These are phyloP conservation scores for Hanseniaspora gamundiae DNA, from an alignment of 1,139 yeast species.

Conservation along the genomic window DNA sequence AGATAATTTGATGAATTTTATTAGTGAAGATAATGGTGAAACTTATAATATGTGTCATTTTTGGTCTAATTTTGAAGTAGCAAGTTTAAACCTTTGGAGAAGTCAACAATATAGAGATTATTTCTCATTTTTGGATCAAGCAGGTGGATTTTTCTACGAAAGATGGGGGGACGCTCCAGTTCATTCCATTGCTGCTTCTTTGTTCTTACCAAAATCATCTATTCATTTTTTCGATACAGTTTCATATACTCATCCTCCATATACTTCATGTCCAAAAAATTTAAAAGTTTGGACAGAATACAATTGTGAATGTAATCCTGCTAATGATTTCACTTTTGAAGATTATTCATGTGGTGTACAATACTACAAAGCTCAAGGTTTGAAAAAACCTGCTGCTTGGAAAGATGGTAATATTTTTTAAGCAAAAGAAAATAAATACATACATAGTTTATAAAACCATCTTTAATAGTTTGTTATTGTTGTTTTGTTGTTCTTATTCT, in stretches of 20 bases:
- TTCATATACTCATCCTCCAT: conserved; percentile 44
- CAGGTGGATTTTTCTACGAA: conserved; percentile 85
- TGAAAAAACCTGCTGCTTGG: conserved; percentile 46
- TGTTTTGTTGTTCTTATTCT: too few relatives aligned
- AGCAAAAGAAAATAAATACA: too few relatives aligned
- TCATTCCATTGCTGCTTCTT: conserved; percentile 76
- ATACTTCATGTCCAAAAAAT: conserved; percentile 56
- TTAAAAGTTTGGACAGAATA: conserved; percentile 34
- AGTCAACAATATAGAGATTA: conserved; percentile 53
- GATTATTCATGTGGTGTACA: conserved; percentile 48
- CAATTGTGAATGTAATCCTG: conserved; percentile 55
- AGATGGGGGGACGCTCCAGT: conserved; percentile 94
- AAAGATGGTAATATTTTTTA: conserved; percentile 17
- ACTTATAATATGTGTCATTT: conserved; percentile 72
- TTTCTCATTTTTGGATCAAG: conserved; percentile 58
- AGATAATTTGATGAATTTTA: conserved; percentile 60
- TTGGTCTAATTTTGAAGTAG: conserved; percentile 85
- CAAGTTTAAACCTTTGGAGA: conserved; percentile 63
- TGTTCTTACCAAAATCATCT: conserved; percentile 50
- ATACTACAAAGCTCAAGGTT: conserved; percentile 37
- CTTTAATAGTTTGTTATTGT: too few relatives aligned
- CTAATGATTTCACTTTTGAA: conserved; percentile 55
- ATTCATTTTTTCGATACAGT: conserved; percentile 62
- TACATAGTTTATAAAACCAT: neutral
- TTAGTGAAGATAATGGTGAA: conserved; percentile 55